Evolutionary conservation across 495 filamentous ascomycete species (phyloP), one percentile per base, ranked within the genome.

Genomic region (Penicillium robsamsonii): DNA sequence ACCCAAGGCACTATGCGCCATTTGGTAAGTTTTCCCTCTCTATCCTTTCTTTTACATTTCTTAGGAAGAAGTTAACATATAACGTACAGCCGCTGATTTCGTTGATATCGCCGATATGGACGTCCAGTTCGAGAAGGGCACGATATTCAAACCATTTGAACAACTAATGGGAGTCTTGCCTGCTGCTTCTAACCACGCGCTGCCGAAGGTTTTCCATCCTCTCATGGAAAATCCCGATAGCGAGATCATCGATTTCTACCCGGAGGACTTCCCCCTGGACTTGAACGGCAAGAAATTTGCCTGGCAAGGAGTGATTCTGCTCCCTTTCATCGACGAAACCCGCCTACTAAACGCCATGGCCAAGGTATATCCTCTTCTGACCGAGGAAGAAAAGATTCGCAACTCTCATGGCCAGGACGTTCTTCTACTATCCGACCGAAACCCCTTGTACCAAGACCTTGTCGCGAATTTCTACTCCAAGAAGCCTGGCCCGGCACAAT

Each of bases 151-250:
- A 50, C 95, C 94, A 0, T 99, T 95, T 64, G 94, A 99, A 75
- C 94, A 99, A 75, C 80, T 99, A 46, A 99, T 99, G 94, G 96
- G 93, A 43, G 94, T 99, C 20, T 79, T 97, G 54, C 94, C 94
- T 2, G 92, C 95, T 13, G 88, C 89, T 4, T 96, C 92, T 6
- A 90, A 91, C 52, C 91, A 96, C 64, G 87, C 93, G 35, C 88
- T 99, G 49, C 94, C 94, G 0, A 79, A 87, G 56, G 79, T 89
- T 1, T 97, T 96, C 75, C 89, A 95, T 64, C 74, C 81, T 37
- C 76, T 99, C 17, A 99, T 99, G 94, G 88, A 84, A 15, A 76
- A 93, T 5, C 77, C 85, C 17, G 83, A 96, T 35, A 95, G 90
- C 66, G 86, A 91, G 52, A 99, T 99, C 55, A 87, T 94, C 50